A percentile compares a stretch with the other conserved stretches of the same genome.
These are phyloP conservation scores for Claviceps sp. DNA, from an alignment of 2,329 filamentous ascomycete species.

Conservation along the genomic window DNA sequence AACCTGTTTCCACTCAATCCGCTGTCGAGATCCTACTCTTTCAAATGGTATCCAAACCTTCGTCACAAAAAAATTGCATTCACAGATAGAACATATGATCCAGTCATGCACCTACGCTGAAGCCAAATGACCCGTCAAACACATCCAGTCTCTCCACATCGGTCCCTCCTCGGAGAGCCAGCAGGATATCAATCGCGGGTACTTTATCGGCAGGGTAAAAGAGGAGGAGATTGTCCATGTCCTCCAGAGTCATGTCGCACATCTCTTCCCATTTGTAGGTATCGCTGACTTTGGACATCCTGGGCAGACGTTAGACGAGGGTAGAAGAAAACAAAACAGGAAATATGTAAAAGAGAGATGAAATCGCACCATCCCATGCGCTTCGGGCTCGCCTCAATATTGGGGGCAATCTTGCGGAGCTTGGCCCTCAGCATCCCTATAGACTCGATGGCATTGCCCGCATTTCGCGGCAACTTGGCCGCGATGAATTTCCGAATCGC, in stretches of 20 bases:
- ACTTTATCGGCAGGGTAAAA: constrained; percentile 52
- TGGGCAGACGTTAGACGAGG: constrained; percentile 17
- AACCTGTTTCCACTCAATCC: not conserved
- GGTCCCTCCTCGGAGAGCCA: constrained; percentile 35
- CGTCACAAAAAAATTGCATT: not conserved
- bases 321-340: not conserved
- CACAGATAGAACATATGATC: not conserved
- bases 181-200: constrained; percentile 40
- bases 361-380: constrained; percentile 70
- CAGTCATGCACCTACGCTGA: constrained; percentile 33
- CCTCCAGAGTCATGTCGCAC: constrained; percentile 66
- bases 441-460: constrained; percentile 73
- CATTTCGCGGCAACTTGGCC: constrained; percentile 57
- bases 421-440: constrained; percentile 70
- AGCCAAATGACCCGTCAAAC: constrained; percentile 47
- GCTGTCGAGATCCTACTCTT: not conserved
- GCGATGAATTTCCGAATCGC: constrained; percentile 77
- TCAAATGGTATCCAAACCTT: no score
- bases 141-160: constrained; percentile 34
- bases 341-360: not conserved
- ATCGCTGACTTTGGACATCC: constrained; percentile 90
- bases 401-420: constrained; percentile 64
- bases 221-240: constrained; percentile 71
- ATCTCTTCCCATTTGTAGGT: constrained; percentile 75
- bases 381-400: constrained; percentile 61